phyloP scores from a whole-genome alignment of 352 stramenopile species.

The Globisporangium cystogenes region DNA sequence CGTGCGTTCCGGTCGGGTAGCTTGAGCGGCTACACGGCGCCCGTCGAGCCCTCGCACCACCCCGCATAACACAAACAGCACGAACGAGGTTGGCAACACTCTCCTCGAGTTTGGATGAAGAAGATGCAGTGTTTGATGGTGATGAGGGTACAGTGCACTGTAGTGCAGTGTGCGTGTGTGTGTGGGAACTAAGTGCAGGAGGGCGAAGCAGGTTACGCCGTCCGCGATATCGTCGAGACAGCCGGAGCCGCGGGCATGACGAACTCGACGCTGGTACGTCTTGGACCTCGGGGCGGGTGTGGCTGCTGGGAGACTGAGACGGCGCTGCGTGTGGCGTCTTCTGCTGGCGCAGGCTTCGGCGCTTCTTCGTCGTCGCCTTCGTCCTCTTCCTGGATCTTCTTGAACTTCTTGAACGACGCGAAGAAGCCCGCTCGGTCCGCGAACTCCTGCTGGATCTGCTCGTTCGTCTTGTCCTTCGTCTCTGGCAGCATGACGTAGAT shows the following conservation, averaged over 20 bases:
- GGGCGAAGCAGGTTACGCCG: no score
- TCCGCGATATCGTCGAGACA: constrained; percentile 2
- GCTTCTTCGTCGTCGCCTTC: background rate
- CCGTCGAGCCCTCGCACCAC: constrained; percentile 6
- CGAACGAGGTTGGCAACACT: no score
- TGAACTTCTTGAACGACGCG: constrained; percentile 26
- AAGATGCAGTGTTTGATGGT: background rate
- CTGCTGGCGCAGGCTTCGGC: background rate
- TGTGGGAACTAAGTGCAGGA: background rate
- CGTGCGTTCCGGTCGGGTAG: constrained; percentile 55
- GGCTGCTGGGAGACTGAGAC: background rate
- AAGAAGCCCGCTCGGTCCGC: constrained; percentile 17
- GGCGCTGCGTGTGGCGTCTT: background rate
- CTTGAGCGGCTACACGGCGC: constrained; percentile 49
- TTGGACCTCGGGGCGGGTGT: background rate
- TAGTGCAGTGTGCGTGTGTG: background rate
- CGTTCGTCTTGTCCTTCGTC: constrained; percentile 28
- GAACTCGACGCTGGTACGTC: constrained; percentile 7
- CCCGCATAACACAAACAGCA: background rate
- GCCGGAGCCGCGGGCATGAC: constrained; percentile 3
- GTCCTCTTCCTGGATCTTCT: constrained; percentile 17
- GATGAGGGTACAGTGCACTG: background rate
- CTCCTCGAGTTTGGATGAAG: no score
- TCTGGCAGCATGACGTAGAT: constrained; percentile 32
- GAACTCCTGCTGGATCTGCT: constrained; percentile 40